Conservation (phyloP, 345 rosid species). For the Eucalyptus regnans region DNA sequence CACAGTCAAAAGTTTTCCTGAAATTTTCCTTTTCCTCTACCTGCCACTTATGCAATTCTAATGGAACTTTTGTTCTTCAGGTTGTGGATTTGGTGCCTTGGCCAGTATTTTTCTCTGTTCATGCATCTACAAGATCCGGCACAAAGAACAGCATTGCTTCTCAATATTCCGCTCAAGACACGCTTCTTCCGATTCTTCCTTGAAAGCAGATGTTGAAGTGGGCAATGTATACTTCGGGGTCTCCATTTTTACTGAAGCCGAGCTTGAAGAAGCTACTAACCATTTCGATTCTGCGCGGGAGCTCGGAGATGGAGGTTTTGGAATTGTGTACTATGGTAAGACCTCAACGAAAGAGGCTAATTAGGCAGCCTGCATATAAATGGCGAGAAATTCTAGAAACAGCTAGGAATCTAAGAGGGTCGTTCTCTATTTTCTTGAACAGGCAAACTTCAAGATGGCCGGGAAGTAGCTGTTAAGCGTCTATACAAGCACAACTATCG, state of each 20-base stretch:
- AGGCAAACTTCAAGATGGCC: conserved; percentile 55
- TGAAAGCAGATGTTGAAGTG: conserved; percentile 23
- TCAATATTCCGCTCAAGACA: conserved; percentile 9
- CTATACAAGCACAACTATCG: conserved; percentile 41
- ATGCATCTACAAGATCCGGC: neutral
- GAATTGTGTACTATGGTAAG: conserved; percentile 61
- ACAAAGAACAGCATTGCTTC: conserved; percentile 3
- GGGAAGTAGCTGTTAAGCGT: conserved; percentile 70
- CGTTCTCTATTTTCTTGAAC: neutral
- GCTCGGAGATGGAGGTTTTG: conserved; percentile 72
- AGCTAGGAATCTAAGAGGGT: neutral
- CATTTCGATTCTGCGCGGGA: conserved; percentile 27
- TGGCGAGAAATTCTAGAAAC: neutral
- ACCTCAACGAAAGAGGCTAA: neutral
- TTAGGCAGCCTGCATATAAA: neutral
- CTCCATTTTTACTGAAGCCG: conserved; percentile 39
- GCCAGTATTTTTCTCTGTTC: neutral
- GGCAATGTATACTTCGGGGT: conserved; percentile 20
- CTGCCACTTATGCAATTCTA: neutral
- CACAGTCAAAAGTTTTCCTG: neutral
- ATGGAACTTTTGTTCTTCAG: neutral
- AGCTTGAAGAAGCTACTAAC: conserved; percentile 55
- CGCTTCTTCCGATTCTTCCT: conserved; percentile 1
- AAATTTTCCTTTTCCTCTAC: neutral
- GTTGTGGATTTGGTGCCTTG: conserved; percentile 23